phyloP scores from a whole-genome alignment of 768 basidiomycete genomes.

The Pisolithus sp. region DNA sequence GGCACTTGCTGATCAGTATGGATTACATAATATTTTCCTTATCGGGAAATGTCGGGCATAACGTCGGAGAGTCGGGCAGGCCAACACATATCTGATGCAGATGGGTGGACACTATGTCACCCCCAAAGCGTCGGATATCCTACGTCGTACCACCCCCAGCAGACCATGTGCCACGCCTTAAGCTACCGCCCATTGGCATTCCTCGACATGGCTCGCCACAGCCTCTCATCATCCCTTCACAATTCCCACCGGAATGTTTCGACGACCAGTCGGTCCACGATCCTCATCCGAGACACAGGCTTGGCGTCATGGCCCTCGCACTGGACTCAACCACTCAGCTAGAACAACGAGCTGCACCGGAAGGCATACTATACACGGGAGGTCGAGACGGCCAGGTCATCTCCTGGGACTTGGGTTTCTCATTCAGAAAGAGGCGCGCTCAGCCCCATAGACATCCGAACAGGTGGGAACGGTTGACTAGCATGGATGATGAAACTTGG shows the following conservation, averaged over 20 bases:
- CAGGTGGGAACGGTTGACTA: slow-evolving; percentile 79
- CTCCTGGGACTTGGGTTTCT: slow-evolving; percentile 77
- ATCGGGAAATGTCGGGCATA: too few species aligned
- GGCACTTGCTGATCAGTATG: too few species aligned
- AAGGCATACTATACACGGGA: slow-evolving; percentile 86
- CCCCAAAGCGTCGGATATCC: slow-evolving; percentile 66
- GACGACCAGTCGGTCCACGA: slow-evolving; percentile 10
- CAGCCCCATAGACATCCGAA: slow-evolving; percentile 24
- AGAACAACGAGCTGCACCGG: slow-evolving; percentile 55
- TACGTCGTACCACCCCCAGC: slow-evolving; percentile 79
- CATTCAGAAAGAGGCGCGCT: slow-evolving; percentile 44
- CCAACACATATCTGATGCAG: neutral
- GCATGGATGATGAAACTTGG: slow-evolving; percentile 67
- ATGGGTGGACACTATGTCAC: slow-evolving; percentile 27
- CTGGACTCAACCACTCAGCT: slow-evolving; percentile 79
- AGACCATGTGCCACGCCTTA: slow-evolving; percentile 55
- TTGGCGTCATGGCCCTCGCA: slow-evolving; percentile 83
- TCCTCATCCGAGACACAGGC: slow-evolving; percentile 72
- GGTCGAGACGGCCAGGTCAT: slow-evolving; percentile 86
- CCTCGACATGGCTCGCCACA: slow-evolving; percentile 60
- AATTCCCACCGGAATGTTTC: slow-evolving; percentile 13
- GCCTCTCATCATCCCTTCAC: slow-evolving; percentile 54
- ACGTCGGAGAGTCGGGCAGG: too few species aligned
- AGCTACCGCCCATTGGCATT: slow-evolving; percentile 60
- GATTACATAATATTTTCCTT: too few species aligned